Evolutionary conservation across 805 yeast genomes (phyloP).

Genomic region (Phaffomyces thermotolerans): DNA sequence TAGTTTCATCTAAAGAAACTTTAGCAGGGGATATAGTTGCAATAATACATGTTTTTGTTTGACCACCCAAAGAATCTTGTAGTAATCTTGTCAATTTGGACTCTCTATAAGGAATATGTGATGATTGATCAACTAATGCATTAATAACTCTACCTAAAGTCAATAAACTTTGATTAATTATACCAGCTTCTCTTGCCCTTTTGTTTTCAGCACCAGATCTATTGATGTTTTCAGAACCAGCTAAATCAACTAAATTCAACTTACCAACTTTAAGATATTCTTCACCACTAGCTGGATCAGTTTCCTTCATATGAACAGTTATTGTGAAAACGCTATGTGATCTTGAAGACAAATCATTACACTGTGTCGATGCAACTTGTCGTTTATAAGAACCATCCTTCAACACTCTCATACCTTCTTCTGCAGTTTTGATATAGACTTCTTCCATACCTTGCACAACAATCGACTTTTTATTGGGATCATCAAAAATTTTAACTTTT

Average conservation of each 20-base stretch:
- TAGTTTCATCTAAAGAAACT: constrained; percentile 64
- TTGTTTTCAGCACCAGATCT: constrained; percentile 79
- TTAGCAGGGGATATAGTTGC: constrained; percentile 80
- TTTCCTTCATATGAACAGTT: constrained; percentile 47
- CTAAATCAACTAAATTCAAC: constrained; percentile 84
- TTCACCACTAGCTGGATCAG: constrained; percentile 40
- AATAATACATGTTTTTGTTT: constrained; percentile 72
- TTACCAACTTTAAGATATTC: constrained; percentile 52
- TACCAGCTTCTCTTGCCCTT: constrained; percentile 88
- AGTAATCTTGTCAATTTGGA: constrained; percentile 72
- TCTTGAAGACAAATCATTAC: constrained; percentile 71
- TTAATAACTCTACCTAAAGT: constrained; percentile 86
- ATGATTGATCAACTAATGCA: constrained; percentile 51
- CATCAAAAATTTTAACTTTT: constrained; percentile 45
- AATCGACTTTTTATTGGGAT: constrained; percentile 36
- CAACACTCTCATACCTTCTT: constrained; percentile 45
- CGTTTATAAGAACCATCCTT: constrained; percentile 54
- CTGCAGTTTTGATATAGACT: constrained; percentile 39
- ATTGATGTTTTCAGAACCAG: constrained; percentile 84
- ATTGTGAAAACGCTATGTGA: constrained; percentile 77
- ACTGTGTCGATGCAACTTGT: constrained; percentile 70
- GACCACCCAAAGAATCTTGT: constrained; percentile 81
- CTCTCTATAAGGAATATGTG: constrained; percentile 79
- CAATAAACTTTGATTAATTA: constrained; percentile 77
- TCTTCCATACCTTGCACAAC: constrained; percentile 54